Base-by-base conservation (phyloP, 2,329 filamentous ascomycete genomes). In the Akanthomyces uredinophilus region DNA sequence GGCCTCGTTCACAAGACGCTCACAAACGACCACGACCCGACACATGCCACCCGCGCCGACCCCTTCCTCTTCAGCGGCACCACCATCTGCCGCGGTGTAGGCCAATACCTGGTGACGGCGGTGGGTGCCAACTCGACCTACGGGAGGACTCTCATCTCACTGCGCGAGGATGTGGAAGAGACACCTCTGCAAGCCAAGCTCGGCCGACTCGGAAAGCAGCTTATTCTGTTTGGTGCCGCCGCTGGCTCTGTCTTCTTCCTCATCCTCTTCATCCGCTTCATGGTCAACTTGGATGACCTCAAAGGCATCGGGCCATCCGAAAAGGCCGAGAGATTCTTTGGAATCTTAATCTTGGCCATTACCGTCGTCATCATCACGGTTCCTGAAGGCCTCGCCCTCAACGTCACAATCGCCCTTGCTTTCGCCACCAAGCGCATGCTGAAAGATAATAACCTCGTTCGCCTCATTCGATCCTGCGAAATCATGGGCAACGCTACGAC, bases 31-130 rank as follows among this genome's bases (percentile, higher is more conserved):
- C 87, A 83, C 70, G 80, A 80, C 39, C 81, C 85, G 4, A 79
- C 79, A 18, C 75, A 88, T 39, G 81, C 81, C 69, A 54, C 59
- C 3, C 63, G 65, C 8, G 77, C 89, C 64, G 90, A 93, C 67
- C 90, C 90, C 0, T 94, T 94, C 73, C 92, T 94, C 64, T 79
- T 93, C 4, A 93, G 89, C 24, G 90, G 90, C 51, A 88, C 88
- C 3, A 92, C 91, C 67, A 86, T 94, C 13, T 86, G 86, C 0
- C 88, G 92, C 68, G 90, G 90, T 60, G 81, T 91, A 8, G 90
- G 91, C 11, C 86, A 84, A 4, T 93, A 91, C 73, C 72, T 94
- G 60, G 89, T 92, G 60, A 91, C 89, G 1, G 84, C 89, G 5
- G 86, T 88, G 20, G 90, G 90, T 65, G 81, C 88, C 41, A 83